These are phyloP conservation scores for Penicillium flavigenum DNA, from an alignment of 495 filamentous ascomycete genomes.

Conservation along the genomic window DNA sequence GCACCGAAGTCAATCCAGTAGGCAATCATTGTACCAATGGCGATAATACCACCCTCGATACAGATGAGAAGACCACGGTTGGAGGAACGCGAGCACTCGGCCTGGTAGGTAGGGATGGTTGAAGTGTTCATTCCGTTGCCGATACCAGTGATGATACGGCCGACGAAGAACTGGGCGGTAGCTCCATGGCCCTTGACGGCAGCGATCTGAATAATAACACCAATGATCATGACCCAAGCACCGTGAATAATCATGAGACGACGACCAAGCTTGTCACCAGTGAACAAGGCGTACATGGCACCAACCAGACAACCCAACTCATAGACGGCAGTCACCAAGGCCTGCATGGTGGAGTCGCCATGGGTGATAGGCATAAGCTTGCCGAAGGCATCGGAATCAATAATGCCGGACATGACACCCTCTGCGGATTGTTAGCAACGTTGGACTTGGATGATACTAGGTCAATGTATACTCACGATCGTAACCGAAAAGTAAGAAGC, in stretches of 20 bases:
- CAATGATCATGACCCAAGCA: conserved; percentile 75
- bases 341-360: conserved; percentile 70
- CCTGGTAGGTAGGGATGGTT: conserved; percentile 80
- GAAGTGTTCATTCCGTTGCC: conserved; percentile 79
- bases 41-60: conserved; percentile 78
- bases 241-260: conserved; percentile 60
- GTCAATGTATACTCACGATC: conserved; percentile 41
- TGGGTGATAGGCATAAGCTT: conserved; percentile 65
- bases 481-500: conserved; percentile 71
- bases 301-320: conserved; percentile 75
- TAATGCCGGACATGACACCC: conserved; percentile 80
- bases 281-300: conserved; percentile 66
- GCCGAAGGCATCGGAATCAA: conserved; percentile 70
- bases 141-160: conserved; percentile 69
- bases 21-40: conserved; percentile 71
- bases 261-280: conserved; percentile 69
- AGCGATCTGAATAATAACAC: conserved; percentile 73
- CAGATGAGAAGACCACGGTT: conserved; percentile 82
- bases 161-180: conserved; percentile 71
- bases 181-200: conserved; percentile 44
- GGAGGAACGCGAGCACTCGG: conserved; percentile 69
- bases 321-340: conserved; percentile 79
- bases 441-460: neutral
- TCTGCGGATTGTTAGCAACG: conserved; percentile 30
- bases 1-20: conserved; percentile 87